Base-by-base conservation (phyloP, 306 rosid genomes). In the Cicer cuneatum region DNA sequence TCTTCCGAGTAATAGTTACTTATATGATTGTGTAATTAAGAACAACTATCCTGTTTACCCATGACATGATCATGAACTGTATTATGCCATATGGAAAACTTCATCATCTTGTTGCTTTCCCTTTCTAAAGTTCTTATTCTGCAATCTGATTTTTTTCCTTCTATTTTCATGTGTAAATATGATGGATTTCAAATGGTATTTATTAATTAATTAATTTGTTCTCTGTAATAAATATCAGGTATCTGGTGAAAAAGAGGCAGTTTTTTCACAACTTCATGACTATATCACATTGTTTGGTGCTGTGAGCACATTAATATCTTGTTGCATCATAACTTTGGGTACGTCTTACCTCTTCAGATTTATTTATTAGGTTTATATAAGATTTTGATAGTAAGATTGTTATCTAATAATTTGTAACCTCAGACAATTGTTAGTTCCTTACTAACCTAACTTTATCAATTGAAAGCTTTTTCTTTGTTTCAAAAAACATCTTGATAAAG, bases 211-310 rank as follows among this genome's bases (percentile, higher is more conserved):
- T 79, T 69, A 43, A 42, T 67, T 77, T 65, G 41, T 58, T 73
- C 68, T 74, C n/a, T 84, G 12, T 48, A 78, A 53, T 81, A 47
- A 71, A 24, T 78, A 71, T 67, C 97, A 95, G 99, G 84, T 95
- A 92, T 84, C 99, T 92, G 85, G 99, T 95, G 86, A 95, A 95
- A 85, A 95, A 95, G 96, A 95, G 92, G 83, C 99, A 90, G 84
- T 95, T 95, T 80, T 95, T 95, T 49, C 86, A 75, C 9, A 92
- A 95, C 82, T 95, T 95, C 80, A 92, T 86, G 13, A 92, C 98
- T n/a, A 95, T n/a, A n/a, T 95, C 82, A 70, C 78, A 81, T 53
- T 90, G 84, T 95, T 95, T 80, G 99, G 99, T 54, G 99, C 99
- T 70, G 67, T 95, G 76, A 98, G 99, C 72, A 92, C 99, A 81